Base-by-base conservation (phyloP, 2,329 filamentous ascomycete species). In the Albifimbria verrucaria region DNA sequence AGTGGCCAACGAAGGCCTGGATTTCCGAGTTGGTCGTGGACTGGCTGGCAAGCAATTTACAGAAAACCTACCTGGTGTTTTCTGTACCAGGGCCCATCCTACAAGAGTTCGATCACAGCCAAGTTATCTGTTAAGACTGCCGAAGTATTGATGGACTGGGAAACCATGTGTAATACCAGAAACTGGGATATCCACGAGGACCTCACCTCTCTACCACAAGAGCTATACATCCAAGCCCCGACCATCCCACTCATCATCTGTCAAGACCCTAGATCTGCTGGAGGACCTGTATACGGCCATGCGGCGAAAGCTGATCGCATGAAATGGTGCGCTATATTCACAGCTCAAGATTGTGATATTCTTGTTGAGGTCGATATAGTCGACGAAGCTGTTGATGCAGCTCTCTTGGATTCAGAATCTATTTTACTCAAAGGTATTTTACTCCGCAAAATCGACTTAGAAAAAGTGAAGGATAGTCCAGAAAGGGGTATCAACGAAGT, bases 11-110 rank as follows among this genome's bases (percentile, higher is more conserved):
- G 54, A 7, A 28, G 54, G 17, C 17, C 20, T 2, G 45, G 48
- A 4, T 53, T 55, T 11, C 54, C 54, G 0, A 55, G 51, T 20
- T 55, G 54, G 54, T 55, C 54, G 5, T 55, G 54, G 54, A 42
- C 48, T 17, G 54, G 54, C 9, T 56, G 54, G 54, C 26, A 52
- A 20, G 41, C 24, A 21, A 9, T 47, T 51, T 53, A 55, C 39
- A 36, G 28, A 20, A 32, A 17, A 17, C 53, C 53, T 36, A 25
- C 44, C 2, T 28, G 41, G 9, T 22, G 23, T 21, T n/a, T 53
- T 10, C 18, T 41, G 1, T 23, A 45, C 21, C 43, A 50, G 1
- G 52, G 52, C 6, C 24, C 50, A 1, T 51, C 20, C 2, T 7
- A 24, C 2, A 45, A 46, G 17, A 55, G 24, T 9, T 1, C 49